Conservation (phyloP, 2,329 filamentous ascomycete genomes). For the Pseudophaeomoniella oleicola region DNA sequence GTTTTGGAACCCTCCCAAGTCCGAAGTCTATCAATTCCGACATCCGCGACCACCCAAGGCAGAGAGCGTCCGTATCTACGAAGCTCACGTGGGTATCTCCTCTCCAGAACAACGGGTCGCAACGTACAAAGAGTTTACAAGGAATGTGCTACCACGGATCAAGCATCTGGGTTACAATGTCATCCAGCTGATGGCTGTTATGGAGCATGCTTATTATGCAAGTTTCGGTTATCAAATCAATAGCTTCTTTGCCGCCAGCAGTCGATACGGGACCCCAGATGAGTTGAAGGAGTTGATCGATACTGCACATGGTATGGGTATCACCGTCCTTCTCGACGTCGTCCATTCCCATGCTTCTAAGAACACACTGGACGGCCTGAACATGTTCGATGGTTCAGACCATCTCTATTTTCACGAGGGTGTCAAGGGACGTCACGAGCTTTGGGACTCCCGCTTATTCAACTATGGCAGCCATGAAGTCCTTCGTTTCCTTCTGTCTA, state of each 20-base stretch:
- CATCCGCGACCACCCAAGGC: conserved; percentile 72
- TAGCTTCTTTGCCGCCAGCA: conserved; percentile 96
- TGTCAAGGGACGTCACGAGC: conserved; percentile 67
- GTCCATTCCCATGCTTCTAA: conserved; percentile 98
- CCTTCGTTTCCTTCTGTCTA: conserved; percentile 86
- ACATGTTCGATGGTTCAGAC: conserved; percentile 90
- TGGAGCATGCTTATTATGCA: conserved; percentile 99
- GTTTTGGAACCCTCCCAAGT: conserved; percentile 85
- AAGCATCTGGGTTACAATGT: conserved; percentile 86
- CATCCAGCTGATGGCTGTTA: conserved; percentile 96
- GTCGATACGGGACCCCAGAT: conserved; percentile 83
- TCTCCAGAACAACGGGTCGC: conserved; percentile 77
- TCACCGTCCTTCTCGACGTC: conserved; percentile 84
- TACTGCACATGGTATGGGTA: conserved; percentile 78
- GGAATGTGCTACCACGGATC: conserved; percentile 82
- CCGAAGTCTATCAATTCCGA: conserved; percentile 71
- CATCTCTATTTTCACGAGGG: conserved; percentile 93
- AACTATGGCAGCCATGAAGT: conserved; percentile 96
- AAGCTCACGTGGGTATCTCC: conserved; percentile 97
- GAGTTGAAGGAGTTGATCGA: conserved; percentile 95
- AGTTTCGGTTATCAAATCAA: conserved; percentile 99
- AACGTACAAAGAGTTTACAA: conserved; percentile 94
- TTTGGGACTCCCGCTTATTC: conserved; percentile 94
- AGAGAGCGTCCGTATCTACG: conserved; percentile 77
- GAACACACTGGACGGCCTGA: conserved; percentile 88